Evolutionary conservation across 1,284 basidiomycete genomes (phyloP), one percentile per base, ranked within the genome.

Genomic region (Leccinum solheimii): DNA sequence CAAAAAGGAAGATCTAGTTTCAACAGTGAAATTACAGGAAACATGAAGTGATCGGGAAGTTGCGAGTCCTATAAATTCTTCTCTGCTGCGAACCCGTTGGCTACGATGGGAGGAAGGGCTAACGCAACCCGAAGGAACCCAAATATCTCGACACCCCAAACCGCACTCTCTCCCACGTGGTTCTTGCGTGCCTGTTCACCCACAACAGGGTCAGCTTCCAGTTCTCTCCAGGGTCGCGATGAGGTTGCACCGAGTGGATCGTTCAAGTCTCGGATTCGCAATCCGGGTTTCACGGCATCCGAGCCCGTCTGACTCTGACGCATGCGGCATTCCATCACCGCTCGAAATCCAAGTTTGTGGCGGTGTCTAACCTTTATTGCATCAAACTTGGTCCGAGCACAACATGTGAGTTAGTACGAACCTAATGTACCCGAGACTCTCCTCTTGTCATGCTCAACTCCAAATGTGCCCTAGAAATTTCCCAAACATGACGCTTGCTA

Each of bases 121-220:
- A 68, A 56, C 55, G 58, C 30, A 55, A 57, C 23, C 61, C 59
- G 54, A 49, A 62, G 61, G 38, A 58, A 63, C 51, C 61, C 60
- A 56, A 62, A 23, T 55, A 56, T 58, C 64, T 69, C 69, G 57
- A 72, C 65, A 70, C 57, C 65, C 62, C 49, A 55, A 34, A 58
- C 32, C 51, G 55, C 57, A 66, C 27, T 30, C 59, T 57, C 65
- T 70, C 72, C 53, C 74, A 64, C 73, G 67, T 74, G 67, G 66
- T 66, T 58, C 60, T 62, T 49, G 48, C 48, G 27, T 57, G 36
- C 52, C 60, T 72, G 52, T 58, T 54, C 70, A 64, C 64, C 54
- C 57, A 48, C 69, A 50, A 52, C 50, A 52, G 50, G 50, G 50
- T 52, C 50, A 52, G 27, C 50, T 52, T 30, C 50, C 50, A n/a